phyloP scores from a whole-genome alignment of 805 yeast genomes.

The Saturnispora zaruensis region DNA sequence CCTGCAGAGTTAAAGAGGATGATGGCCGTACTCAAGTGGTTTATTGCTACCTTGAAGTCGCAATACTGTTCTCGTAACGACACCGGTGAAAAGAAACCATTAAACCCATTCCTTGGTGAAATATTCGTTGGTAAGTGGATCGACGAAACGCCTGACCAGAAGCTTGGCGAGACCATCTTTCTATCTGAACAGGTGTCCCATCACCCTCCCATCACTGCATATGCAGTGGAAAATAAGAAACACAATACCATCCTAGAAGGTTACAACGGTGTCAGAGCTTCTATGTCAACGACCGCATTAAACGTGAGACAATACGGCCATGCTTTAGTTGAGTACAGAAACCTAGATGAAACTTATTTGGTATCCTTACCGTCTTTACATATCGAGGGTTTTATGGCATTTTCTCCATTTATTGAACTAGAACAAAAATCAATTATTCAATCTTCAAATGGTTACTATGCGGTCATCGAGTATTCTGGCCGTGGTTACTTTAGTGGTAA shows the following conservation, averaged over 20 bases:
- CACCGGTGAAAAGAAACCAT: slow-evolving; percentile 87
- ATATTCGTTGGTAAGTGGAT: slow-evolving; percentile 85
- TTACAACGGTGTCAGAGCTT: slow-evolving; percentile 80
- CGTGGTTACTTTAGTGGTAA: slow-evolving; percentile 94
- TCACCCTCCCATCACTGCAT: slow-evolving; percentile 97
- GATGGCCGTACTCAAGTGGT: slow-evolving; percentile 83
- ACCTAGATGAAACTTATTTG: slow-evolving; percentile 58
- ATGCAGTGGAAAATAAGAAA: slow-evolving; percentile 66
- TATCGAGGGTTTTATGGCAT: slow-evolving; percentile 85
- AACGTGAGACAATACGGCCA: slow-evolving; percentile 91
- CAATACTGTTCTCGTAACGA: slow-evolving; percentile 93
- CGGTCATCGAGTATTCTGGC: slow-evolving; percentile 75
- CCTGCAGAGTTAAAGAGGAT: slow-evolving; percentile 55
- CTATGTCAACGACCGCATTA: slow-evolving; percentile 66
- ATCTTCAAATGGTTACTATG: slow-evolving; percentile 66
- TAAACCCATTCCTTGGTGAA: slow-evolving; percentile 95
- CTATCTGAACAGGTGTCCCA: slow-evolving; percentile 92
- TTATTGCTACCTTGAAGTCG: slow-evolving; percentile 80
- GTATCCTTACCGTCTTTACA: slow-evolving; percentile 92
- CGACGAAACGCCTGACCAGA: slow-evolving; percentile 38
- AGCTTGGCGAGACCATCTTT: slow-evolving; percentile 67
- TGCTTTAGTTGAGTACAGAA: slow-evolving; percentile 60
- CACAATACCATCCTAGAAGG: slow-evolving; percentile 71
- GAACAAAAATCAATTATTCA: slow-evolving; percentile 85
- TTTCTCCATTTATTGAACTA: slow-evolving; percentile 89